phyloP scores from a whole-genome alignment of 225 moss, liverwort and hornwort species.

The Lunularia cruciata region DNA sequence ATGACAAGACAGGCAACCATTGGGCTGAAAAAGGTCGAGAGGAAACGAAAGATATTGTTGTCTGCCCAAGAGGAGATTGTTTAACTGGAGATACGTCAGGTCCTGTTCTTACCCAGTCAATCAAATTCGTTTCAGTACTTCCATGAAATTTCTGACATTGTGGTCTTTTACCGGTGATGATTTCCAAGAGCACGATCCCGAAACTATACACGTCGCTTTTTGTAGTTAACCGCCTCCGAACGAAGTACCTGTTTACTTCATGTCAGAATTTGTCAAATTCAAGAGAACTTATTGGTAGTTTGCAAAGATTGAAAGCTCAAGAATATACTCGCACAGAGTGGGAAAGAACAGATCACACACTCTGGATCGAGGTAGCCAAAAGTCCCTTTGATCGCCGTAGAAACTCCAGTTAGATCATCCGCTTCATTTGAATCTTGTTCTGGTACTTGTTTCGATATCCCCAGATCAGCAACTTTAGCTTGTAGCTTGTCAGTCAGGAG shows the following conservation, averaged over 20 bases:
- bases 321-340: too few relatives aligned
- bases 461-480: slow-evolving; percentile 38
- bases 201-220: slow-evolving; percentile 29
- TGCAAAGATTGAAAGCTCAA: too few relatives aligned
- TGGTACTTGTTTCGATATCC: slow-evolving; percentile 26
- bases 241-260: slow-evolving; percentile 25
- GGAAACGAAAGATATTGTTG: too few relatives aligned
- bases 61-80: too few relatives aligned
- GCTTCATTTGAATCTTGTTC: background rate
- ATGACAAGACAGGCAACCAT: too few relatives aligned
- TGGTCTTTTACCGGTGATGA: slow-evolving; percentile 16
- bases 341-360: slow-evolving; percentile 17
- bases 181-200: slow-evolving; percentile 22
- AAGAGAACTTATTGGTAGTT: too few relatives aligned
- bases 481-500: slow-evolving; percentile 28
- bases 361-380: slow-evolving; percentile 38
- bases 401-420: slow-evolving; percentile 7
- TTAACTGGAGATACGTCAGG: too few relatives aligned
- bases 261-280: too few relatives aligned
- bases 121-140: background rate
- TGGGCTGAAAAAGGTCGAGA: too few relatives aligned
- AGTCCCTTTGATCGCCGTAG: slow-evolving; percentile 32
- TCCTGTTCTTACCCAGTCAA: slow-evolving; percentile 26
- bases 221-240: slow-evolving; percentile 7
- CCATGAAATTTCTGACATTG: background rate